Percentiles rank a stretch among this genome's conserved stretches.
Evolutionary conservation across 805 yeast species (phyloP).

Genomic region (Maudiozyma saulgeensis): DNA sequence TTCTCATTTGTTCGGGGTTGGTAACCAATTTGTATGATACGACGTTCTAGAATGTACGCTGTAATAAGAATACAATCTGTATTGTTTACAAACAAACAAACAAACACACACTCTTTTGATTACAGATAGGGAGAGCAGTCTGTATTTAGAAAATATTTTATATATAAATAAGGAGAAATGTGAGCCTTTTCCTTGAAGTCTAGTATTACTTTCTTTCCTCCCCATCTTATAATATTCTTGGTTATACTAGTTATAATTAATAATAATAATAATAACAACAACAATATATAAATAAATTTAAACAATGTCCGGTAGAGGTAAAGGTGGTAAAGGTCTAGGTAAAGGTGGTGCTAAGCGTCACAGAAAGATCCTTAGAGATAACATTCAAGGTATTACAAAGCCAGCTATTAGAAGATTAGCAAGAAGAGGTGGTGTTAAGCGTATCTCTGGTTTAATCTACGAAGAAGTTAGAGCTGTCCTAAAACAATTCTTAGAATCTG

Average conservation of each 20-base stretch:
- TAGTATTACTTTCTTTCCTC: no score
- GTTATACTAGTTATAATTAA: neutral
- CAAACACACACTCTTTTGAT: no score
- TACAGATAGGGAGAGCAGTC: no score
- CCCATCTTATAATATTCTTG: neutral
- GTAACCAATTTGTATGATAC: neutral
- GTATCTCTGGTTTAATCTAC: slow-evolving; percentile 97
- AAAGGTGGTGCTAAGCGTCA: slow-evolving; percentile 99
- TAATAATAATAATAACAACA: slow-evolving; percentile 6
- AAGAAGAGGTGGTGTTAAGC: slow-evolving; percentile 99
- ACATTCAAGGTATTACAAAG: slow-evolving; percentile 99
- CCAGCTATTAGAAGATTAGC: slow-evolving; percentile 99
- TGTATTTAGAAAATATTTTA: no score
- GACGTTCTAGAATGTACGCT: neutral
- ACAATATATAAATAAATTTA: slow-evolving; percentile 6
- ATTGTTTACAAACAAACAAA: no score
- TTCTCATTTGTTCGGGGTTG: neutral
- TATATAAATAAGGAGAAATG: no score
- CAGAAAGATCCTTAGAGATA: slow-evolving; percentile 98
- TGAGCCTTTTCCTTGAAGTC: no score
- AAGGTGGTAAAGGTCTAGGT: slow-evolving; percentile 99
- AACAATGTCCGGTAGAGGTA: slow-evolving; percentile 95
- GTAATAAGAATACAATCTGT: no score
- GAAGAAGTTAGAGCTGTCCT: slow-evolving; percentile 98
- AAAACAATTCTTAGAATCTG: slow-evolving; percentile 91